Evolutionary conservation across 352 stramenopile genomes (phyloP), one percentile per base, ranked within the genome.

Genomic region (Phytopythium montanum): DNA sequence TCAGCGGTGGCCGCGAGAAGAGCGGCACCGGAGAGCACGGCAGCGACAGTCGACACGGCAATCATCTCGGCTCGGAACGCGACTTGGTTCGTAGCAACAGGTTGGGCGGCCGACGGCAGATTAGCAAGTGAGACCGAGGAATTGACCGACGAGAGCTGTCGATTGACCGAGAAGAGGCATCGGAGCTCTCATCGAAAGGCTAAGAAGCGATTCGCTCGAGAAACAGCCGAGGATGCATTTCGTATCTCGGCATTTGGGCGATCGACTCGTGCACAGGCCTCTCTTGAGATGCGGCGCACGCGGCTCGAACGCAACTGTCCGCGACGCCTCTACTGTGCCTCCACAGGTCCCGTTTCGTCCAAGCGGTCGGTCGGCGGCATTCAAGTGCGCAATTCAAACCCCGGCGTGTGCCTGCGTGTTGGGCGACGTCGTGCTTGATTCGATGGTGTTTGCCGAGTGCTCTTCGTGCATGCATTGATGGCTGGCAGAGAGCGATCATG

Each of bases 1-100:
- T 73, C 59, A 36, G 54, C 66, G 4, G 59, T 33, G 21, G 61
- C 29, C n/a, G 58, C 51, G 44, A 73, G 16, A 21, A 49, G 38
- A 23, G 57, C 52, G 31, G 34, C 58, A n/a, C 28, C 41, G 26
- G 57, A 34, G 7, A 62, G 41, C 28, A 69, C 42, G 26, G 36
- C 57, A 41, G 62, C 50, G 31, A 67, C 54, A 18, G 56, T 57
- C 13, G 38, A 66, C 36, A 23, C 31, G 29, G 49, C 16, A 14
- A 41, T 9, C 49, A 55, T 55, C n/a, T 2, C 28, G 29, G 46
- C 26, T 41, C 8, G 34, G 18, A 41, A 41, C 18, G 34, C 9
- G 34, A 13, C 34, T 41, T 41, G 34, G 34, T 41, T 6, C 34
- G 34, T 8, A 26, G 45, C 25, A 14, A 21, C 25, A 13, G 23